These are phyloP conservation scores for Dissophora ornata DNA, from an alignment of 192 early-diverging fungal species.

Conservation along the genomic window DNA sequence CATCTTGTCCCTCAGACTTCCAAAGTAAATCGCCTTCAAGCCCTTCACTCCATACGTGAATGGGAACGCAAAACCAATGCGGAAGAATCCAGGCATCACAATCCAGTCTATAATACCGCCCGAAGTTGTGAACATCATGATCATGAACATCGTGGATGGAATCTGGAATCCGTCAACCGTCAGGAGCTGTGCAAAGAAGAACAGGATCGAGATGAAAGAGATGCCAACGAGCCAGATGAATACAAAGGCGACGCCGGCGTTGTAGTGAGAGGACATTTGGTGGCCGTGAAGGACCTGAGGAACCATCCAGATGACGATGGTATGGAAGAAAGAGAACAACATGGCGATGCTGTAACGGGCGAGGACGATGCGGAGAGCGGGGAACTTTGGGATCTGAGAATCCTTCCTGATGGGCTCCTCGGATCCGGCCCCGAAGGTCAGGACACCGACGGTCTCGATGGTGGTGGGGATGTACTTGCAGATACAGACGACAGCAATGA, in stretches of 20 bases:
- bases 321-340: conserved; percentile 42
- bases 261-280: conserved; percentile 44
- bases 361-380: conserved; percentile 44
- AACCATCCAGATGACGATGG: conserved; percentile 51
- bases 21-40: conserved; percentile 43
- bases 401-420: conserved; percentile 3
- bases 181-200: conserved; percentile 35
- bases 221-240: conserved; percentile 50
- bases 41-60: conserved; percentile 40
- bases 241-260: conserved; percentile 40
- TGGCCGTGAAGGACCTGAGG: conserved; percentile 41
- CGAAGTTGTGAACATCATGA: conserved; percentile 50
- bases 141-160: conserved; percentile 47
- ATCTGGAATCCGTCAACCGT: conserved; percentile 49
- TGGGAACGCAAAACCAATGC: conserved; percentile 37
- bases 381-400: conserved; percentile 43
- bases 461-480: conserved; percentile 50
- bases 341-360: conserved; percentile 30
- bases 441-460: conserved; percentile 49
- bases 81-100: conserved; percentile 54
- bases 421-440: conserved; percentile 28
- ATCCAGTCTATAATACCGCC: conserved; percentile 43
- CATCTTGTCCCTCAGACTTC: conserved; percentile 28
- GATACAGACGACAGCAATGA: conserved; percentile 43
- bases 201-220: conserved; percentile 40